These are phyloP conservation scores for Alternaria rosae DNA, from an alignment of 2,329 filamentous ascomycete genomes.

Conservation along the genomic window DNA sequence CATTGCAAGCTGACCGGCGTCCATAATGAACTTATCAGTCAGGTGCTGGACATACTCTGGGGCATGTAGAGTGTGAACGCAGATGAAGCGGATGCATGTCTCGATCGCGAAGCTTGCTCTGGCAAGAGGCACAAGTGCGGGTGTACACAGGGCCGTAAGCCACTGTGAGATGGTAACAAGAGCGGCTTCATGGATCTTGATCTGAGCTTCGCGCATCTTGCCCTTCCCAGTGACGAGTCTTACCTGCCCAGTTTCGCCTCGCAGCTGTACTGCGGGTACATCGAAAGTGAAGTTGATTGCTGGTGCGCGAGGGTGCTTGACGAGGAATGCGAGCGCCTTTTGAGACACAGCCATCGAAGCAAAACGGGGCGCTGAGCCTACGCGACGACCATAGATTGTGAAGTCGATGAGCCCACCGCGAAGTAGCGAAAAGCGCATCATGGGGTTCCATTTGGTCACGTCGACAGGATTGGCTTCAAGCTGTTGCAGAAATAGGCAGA, in stretches of 20 bases:
- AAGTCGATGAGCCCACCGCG: slow-evolving; percentile 3
- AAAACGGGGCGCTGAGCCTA: not conserved
- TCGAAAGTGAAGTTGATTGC: slow-evolving; percentile 9
- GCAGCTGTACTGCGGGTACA: not conserved
- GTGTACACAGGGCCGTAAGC: slow-evolving; percentile 1
- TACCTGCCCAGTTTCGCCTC: no score
- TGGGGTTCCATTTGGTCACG: not conserved
- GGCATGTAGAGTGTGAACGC: not conserved
- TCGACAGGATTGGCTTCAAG: not conserved
- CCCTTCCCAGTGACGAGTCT: not conserved
- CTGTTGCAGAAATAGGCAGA: not conserved
- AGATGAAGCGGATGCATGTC: slow-evolving; percentile 7
- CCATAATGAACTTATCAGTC: not conserved
- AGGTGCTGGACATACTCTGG: slow-evolving; percentile 5
- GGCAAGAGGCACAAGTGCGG: not conserved
- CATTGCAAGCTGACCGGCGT: not conserved
- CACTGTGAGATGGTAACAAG: slow-evolving; percentile 4
- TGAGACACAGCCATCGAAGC: not conserved
- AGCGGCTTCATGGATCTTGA: slow-evolving; percentile 4
- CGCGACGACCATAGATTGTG: not conserved
- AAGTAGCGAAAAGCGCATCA: not conserved
- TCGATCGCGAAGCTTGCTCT: not conserved
- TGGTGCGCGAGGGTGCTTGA: not conserved
- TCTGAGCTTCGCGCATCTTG: slow-evolving; percentile 1
- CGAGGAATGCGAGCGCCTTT: not conserved